These are phyloP conservation scores for Saururus chinensis DNA, from an alignment of 164 flowering plant species.

Conservation along the genomic window DNA sequence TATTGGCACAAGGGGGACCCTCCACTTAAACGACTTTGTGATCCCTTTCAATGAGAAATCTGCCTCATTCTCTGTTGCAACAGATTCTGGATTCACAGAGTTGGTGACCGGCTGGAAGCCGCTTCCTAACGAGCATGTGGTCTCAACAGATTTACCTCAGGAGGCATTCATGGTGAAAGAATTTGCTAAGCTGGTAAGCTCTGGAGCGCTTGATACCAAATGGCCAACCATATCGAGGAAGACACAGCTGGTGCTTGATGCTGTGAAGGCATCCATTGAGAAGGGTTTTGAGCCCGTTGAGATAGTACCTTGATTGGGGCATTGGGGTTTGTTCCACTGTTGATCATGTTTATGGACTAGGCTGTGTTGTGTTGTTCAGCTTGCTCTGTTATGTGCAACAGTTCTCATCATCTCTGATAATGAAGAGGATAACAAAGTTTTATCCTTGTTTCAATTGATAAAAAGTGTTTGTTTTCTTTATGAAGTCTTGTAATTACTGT, in stretches of 20 bases:
- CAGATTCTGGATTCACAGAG: slow-evolving; percentile 13
- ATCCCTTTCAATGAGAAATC: slow-evolving; percentile 18
- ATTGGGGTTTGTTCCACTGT: not conserved
- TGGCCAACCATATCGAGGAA: slow-evolving; percentile 25
- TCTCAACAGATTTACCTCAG: slow-evolving; percentile 25
- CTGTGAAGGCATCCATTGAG: slow-evolving; percentile 25
- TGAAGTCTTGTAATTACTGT: no score
- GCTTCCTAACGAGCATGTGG: slow-evolving; percentile 12
- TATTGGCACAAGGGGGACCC: slow-evolving; percentile 20
- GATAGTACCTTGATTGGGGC: not conserved
- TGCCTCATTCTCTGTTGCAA: slow-evolving; percentile 12
- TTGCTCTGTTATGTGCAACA: no score
- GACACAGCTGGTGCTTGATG: slow-evolving; percentile 30
- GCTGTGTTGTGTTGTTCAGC: no score
- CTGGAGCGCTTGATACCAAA: slow-evolving; percentile 14
- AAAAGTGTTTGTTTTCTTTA: no score
- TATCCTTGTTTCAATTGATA: no score
- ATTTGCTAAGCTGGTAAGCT: slow-evolving; percentile 22
- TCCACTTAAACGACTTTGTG: slow-evolving; percentile 22
- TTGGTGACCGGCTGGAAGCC: slow-evolving; percentile 19
- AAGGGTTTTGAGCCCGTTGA: slow-evolving; percentile 6
- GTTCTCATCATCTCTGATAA: no score
- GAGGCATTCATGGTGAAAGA: slow-evolving; percentile 31
- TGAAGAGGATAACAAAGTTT: no score
- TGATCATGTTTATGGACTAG: no score